Evolutionary conservation across 2,329 filamentous ascomycete species (phyloP).

Genomic region (Ceratocystis cacaofunesta): DNA sequence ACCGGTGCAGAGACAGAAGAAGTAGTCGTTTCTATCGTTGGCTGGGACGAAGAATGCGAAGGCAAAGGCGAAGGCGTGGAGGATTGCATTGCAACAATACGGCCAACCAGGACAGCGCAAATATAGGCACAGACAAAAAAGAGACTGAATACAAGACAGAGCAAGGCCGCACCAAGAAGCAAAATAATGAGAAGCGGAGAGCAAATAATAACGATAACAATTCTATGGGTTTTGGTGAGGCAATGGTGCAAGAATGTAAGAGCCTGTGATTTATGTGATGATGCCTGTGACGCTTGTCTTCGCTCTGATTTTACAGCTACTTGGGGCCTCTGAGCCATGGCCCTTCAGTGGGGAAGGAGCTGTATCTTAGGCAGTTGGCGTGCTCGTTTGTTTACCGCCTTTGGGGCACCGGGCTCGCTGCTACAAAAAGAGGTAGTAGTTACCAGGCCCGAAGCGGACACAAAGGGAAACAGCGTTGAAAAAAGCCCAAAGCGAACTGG

Average conservation of each 20-base stretch:
- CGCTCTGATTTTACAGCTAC: background rate
- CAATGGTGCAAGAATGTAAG: background rate
- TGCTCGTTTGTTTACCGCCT: background rate
- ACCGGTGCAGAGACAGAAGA: background rate
- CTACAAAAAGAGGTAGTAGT: background rate
- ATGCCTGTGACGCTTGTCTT: too few species aligned
- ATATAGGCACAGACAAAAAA: conserved; percentile 13
- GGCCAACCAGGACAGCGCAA: conserved; percentile 8
- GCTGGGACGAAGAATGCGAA: background rate
- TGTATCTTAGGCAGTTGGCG: background rate
- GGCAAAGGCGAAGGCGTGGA: conserved; percentile 2
- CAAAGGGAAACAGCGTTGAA: background rate
- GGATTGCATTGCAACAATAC: conserved; percentile 6
- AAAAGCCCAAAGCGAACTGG: background rate
- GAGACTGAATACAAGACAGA: conserved; percentile 14
- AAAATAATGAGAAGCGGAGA: conserved; percentile 9
- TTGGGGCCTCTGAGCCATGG: background rate
- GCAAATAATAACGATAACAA: conserved; percentile 7
- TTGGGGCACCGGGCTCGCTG: background rate
- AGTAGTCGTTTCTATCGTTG: background rate
- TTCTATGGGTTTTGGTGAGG: background rate
- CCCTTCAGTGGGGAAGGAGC: background rate
- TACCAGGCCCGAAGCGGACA: background rate
- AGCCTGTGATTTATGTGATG: background rate
- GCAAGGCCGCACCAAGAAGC: conserved; percentile 6